Base-by-base conservation (phyloP, 2,329 filamentous ascomycete species). In the Emydomyces testavorans region DNA sequence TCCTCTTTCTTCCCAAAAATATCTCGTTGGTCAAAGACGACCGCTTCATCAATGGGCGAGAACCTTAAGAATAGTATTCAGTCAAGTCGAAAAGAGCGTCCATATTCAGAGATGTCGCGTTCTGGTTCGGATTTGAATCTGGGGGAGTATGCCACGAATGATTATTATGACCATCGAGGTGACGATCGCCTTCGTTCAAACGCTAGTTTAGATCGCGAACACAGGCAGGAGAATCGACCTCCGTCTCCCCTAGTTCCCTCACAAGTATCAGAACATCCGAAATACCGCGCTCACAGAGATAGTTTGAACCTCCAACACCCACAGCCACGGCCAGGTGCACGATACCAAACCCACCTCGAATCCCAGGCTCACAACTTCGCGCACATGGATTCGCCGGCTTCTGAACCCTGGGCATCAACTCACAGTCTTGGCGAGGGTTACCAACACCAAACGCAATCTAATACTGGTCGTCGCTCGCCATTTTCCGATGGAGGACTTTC, bases 11-110 rank as follows among this genome's bases (percentile, higher is more conserved):
- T 94, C 52, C 88, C 89, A 20, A 95, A 94, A 70, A 89, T 94
- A 53, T 96, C 92, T 4, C 79, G 92, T 36, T 98, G 92, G 92
- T 96, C 90, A 0, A 92, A 93, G 68, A 96, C 90, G 1, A 98
- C 92, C 0, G 78, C 89, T 3, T 94, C 88, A 0, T 94, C 87
- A 52, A 80, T 88, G 36, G 82, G 85, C 37, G 83, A 83, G 56
- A 83, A 82, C 34, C 83, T 89, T 63, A 79, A 83, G 34, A 79
- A 77, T 58, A 85, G 79, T 57, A 64, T 65, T 38, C 68, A 71
- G 47, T 41, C 48, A 41, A 73, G 72, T 37, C 72, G 73, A 40
- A 68, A 80, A 71, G 67, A 80, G 72, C 64, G 82, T 71, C 67
- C 80, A 65, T 64, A 79, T 67, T 74, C 75, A 55, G 64, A 77